Evolutionary conservation across 768 basidiomycete genomes (phyloP), one percentile per base, ranked within the genome.

Genomic region (Jaapia argillacea): DNA sequence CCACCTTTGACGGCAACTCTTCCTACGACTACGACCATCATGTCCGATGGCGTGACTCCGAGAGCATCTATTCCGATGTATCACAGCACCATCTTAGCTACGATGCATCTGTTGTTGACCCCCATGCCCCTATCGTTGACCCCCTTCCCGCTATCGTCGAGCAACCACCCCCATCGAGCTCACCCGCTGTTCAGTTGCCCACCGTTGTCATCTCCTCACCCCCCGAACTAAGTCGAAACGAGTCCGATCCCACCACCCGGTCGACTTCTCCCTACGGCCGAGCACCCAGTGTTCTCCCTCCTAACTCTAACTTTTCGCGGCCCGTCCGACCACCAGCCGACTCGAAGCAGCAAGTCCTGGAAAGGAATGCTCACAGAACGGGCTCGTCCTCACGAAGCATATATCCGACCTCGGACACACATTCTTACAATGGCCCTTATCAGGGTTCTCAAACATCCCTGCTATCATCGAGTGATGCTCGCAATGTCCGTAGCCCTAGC

Each of bases 301-400:
- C 68, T 4, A 65, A 65, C 12, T 56, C 70, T 24, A 85, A 83
- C 54, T 84, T 79, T 52, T 84, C 84, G 20, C 66, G 80, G 40
- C 80, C 81, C 37, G 69, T 72, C 42, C 71, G 74, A 18, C 69
- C 71, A 14, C 59, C 59, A 0, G 66, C n/a, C 36, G 62, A 63
- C 23, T 51, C 59, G 45, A 70, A 74, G 45, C 63, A 61, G 24
- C 59, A 58, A 36, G 71, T 71, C 13, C 61, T 85, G 40, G 74
- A 80, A 58, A 70, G 85, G 36, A 83, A 84, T 59, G 63, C 71
- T 24, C 65, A 56, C 42, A 61, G 68, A 43, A 42, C 54, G 12
- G 59, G 56, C 25, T 62, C 66, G 28, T n/a, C n/a, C n/a, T n/a
- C n/a, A n/a, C n/a, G n/a, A n/a, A n/a, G n/a, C n/a, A n/a, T n/a